Conservation (phyloP, 371 early-diverging fungal species). For the Mortierella sp. region DNA sequence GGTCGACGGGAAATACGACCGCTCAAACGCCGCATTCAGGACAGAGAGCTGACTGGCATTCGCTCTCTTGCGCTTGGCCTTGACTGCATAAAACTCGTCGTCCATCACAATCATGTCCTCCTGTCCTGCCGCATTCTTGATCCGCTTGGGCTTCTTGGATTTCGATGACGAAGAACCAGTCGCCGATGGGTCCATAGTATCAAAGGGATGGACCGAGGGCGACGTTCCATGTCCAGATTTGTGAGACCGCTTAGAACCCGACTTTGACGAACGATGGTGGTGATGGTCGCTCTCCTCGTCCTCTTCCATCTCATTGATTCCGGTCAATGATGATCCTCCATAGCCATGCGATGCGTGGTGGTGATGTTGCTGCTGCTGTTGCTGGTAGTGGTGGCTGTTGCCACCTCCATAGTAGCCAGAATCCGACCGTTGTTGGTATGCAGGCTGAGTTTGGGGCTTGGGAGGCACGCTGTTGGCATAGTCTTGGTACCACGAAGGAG, state of each 20-base stretch:
- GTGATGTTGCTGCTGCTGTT: slow-evolving; percentile 20
- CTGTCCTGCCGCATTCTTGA: slow-evolving; percentile 47
- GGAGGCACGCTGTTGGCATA: slow-evolving; percentile 51
- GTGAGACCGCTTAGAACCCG: slow-evolving; percentile 28
- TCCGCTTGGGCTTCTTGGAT: slow-evolving; percentile 55
- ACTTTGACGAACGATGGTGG: slow-evolving; percentile 18
- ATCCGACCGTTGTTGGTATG: slow-evolving; percentile 21
- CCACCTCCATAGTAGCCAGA: slow-evolving; percentile 14
- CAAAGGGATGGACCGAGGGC: slow-evolving; percentile 55
- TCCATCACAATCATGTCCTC: slow-evolving; percentile 55
- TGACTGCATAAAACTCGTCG: slow-evolving; percentile 59
- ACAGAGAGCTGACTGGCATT: slow-evolving; percentile 68
- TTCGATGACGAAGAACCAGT: slow-evolving; percentile 18
- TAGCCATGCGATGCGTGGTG: slow-evolving; percentile 22
- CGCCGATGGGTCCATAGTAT: slow-evolving; percentile 20
- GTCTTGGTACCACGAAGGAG: slow-evolving; percentile 53
- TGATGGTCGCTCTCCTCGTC: slow-evolving; percentile 1
- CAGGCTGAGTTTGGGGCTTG: slow-evolving; percentile 28
- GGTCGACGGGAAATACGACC: slow-evolving; percentile 75
- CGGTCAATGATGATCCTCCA: slow-evolving; percentile 15
- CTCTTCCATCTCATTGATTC: slow-evolving; percentile 14
- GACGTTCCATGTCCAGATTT: slow-evolving; percentile 8
- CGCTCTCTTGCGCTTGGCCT: slow-evolving; percentile 74
- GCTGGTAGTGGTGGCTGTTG: neutral
- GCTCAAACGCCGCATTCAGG: slow-evolving; percentile 68